Evolutionary conservation across 768 basidiomycete species (phyloP).

Genomic region (Lentinula detonsa): DNA sequence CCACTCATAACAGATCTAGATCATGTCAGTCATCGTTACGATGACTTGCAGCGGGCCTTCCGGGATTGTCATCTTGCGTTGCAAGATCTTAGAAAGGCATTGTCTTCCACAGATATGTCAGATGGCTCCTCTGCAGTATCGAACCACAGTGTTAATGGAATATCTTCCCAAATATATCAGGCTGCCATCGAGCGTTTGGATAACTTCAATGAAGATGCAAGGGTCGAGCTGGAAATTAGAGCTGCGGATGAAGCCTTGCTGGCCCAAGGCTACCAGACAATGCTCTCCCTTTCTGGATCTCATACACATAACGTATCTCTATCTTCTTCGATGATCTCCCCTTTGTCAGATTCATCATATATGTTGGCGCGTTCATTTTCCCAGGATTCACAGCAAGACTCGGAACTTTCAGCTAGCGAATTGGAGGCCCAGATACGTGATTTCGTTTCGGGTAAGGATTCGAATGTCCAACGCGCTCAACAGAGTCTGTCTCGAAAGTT

Average conservation of each 20-base stretch:
- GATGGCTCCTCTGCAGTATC: slow-evolving; percentile 7
- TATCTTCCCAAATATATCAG: slow-evolving; percentile 32
- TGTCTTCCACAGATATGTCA: slow-evolving; percentile 15
- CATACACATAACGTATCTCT: slow-evolving; percentile 31
- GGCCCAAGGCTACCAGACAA: slow-evolving; percentile 58
- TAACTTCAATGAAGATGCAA: slow-evolving; percentile 73
- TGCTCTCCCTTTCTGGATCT: slow-evolving; percentile 48
- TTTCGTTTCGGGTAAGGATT: slow-evolving; percentile 52
- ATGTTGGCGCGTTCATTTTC: background rate
- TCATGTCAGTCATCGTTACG: slow-evolving; percentile 47
- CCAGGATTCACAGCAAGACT: background rate
- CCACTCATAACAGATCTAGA: slow-evolving; percentile 42
- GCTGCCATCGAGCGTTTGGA: slow-evolving; percentile 56
- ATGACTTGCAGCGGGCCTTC: slow-evolving; percentile 54
- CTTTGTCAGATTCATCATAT: slow-evolving; percentile 1
- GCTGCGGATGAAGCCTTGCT: slow-evolving; percentile 67
- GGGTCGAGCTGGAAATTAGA: slow-evolving; percentile 79
- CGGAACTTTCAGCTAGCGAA: slow-evolving; percentile 22
- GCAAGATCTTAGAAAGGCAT: slow-evolving; percentile 42
- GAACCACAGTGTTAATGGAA: slow-evolving; percentile 8
- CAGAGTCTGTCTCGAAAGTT: slow-evolving; percentile 52
- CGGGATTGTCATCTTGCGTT: slow-evolving; percentile 66
- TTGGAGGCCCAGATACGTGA: slow-evolving; percentile 45
- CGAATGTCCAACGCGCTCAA: slow-evolving; percentile 37
- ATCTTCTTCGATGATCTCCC: background rate